Percentiles rank a stretch among this genome's conserved stretches.
phyloP scores from a whole-genome alignment of 345 rosid species.

The Lumnitzera racemosa region DNA sequence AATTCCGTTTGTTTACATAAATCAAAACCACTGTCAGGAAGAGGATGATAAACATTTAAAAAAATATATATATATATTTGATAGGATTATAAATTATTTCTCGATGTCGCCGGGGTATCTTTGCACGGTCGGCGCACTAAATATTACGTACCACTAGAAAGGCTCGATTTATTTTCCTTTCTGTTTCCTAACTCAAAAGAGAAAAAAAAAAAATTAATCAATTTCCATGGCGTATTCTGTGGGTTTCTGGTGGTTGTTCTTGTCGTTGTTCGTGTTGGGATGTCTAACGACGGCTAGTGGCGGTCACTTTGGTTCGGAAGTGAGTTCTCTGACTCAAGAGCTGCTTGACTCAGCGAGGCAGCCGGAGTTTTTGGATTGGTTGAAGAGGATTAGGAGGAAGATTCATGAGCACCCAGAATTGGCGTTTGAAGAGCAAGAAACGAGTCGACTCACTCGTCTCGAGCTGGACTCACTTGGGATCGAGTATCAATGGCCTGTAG shows the following conservation, averaged over 20 bases:
- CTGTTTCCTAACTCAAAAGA: background rate
- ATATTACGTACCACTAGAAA: too few relatives aligned
- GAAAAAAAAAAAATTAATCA: constrained; percentile 7
- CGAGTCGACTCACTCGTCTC: constrained; percentile 28
- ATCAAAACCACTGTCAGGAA: too few relatives aligned
- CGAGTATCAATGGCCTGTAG: constrained; percentile 40
- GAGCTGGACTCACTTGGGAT: constrained; percentile 37
- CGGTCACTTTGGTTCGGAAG: background rate
- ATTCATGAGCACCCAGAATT: constrained; percentile 48
- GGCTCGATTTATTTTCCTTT: too few relatives aligned
- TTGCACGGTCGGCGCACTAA: too few relatives aligned
- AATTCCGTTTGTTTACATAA: too few relatives aligned
- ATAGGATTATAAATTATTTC: too few relatives aligned
- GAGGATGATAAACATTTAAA: too few relatives aligned
- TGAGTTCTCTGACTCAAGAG: constrained; percentile 16
- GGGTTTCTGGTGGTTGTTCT: background rate
- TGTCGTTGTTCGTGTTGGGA: background rate
- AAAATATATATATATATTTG: too few relatives aligned
- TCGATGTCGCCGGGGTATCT: too few relatives aligned
- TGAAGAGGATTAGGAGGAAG: constrained; percentile 29
- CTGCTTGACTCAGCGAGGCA: constrained; percentile 25
- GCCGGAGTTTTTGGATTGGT: constrained; percentile 35
- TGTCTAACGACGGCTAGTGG: background rate
- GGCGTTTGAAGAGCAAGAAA: constrained; percentile 33
- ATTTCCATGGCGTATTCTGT: background rate